phyloP scores from a whole-genome alignment of 768 basidiomycete species.

The Suillus occidentalis region DNA sequence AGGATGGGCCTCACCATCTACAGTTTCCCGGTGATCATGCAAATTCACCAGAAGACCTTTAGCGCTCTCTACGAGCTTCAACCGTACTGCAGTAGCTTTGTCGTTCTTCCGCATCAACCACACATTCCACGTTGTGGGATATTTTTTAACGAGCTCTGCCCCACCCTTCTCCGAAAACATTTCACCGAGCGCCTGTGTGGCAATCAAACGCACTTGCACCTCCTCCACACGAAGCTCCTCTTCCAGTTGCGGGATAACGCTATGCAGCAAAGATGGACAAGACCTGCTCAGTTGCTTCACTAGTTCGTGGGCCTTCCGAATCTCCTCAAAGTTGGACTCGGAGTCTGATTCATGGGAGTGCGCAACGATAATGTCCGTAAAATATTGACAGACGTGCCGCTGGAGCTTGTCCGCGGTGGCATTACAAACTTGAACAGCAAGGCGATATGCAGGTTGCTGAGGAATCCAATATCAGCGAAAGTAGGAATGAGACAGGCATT shows the following conservation, averaged over 20 bases:
- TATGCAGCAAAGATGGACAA: conserved; percentile 80
- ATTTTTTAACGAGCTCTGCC: conserved; percentile 72
- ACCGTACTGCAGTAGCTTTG: conserved; percentile 64
- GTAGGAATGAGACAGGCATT: background rate
- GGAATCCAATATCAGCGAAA: conserved; percentile 8
- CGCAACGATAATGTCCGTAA: conserved; percentile 82
- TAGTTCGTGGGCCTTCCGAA: conserved; percentile 78
- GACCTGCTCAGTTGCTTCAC: conserved; percentile 79
- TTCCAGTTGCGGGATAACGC: conserved; percentile 91
- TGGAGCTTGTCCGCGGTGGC: conserved; percentile 83
- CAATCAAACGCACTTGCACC: conserved; percentile 66
- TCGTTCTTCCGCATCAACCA: conserved; percentile 85
- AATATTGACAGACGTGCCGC: conserved; percentile 87
- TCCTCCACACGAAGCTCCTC: conserved; percentile 84
- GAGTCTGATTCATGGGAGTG: conserved; percentile 54
- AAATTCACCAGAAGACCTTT: conserved; percentile 61
- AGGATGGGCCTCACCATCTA: conserved; percentile 63
- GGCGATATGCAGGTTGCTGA: conserved; percentile 74
- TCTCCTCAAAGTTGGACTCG: conserved; percentile 61
- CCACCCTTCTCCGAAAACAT: conserved; percentile 85
- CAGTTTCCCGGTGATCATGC: conserved; percentile 61
- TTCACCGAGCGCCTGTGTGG: conserved; percentile 84
- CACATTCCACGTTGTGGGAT: conserved; percentile 79
- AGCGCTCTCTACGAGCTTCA: conserved; percentile 75
- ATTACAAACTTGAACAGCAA: conserved; percentile 87